Base-by-base conservation (phyloP, 2,329 filamentous ascomycete genomes). In the Aspergillus latus region DNA sequence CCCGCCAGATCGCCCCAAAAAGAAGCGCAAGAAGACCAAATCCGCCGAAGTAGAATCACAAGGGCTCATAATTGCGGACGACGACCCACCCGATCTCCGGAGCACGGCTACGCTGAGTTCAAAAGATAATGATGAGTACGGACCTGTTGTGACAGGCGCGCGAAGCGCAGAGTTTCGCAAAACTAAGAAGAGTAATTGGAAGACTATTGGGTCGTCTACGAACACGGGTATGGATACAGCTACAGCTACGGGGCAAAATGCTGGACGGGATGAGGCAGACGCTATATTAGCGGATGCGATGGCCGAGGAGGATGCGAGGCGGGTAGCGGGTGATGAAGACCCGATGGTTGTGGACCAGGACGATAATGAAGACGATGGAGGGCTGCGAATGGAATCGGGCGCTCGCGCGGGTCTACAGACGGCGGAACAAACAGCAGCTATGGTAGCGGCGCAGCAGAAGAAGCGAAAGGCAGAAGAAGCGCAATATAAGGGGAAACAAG, bases 351-450 rank as follows among this genome's bases (percentile, higher is more conserved):
- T 80, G n/a, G 74, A 75, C 2, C 63, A 66, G 1, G 67, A 21
- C 3, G 21, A 66, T 1, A 72, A 78, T 13, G 66, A 70, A 11
- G 75, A 76, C 1, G 62, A 67, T 1, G 67, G 62, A 0, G 68
- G 67, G 0, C 73, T 79, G n/a, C 84, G 85, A 63, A 96, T 97
- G 90, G 88, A 90, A 58, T 90, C 92, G 61, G 94, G 94, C 15
- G 92, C 90, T 2, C 84, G 88, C 66, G 92, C 92, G 0, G 94
- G 94, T 1, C 78, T 99, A 11, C 94, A 99, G 74, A 90, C 84
- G 1, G 92, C 90, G 0, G 86, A 85, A 1, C 82, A 93, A 37
- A 90, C 97, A 16, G 86, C 86, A 0, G 85, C 84, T 64, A 83
- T 84, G 68, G 85, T 89, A 13, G 85, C 87, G 62, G 82, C 80